These are phyloP conservation scores for Solanum acaule DNA, from an alignment of 257 asterid species.

Conservation along the genomic window DNA sequence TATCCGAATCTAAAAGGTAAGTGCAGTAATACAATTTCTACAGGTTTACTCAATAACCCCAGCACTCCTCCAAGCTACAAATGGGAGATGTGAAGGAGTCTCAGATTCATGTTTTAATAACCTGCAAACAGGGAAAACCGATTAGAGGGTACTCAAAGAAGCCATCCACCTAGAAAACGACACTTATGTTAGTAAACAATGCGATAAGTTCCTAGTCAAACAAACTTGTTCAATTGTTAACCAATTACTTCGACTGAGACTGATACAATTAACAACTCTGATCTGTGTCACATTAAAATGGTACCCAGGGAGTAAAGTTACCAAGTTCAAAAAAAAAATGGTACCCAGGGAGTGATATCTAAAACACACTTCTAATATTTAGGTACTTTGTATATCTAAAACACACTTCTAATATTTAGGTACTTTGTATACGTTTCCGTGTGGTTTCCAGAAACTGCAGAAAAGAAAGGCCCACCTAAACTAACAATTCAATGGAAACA, in stretches of 20 bases:
- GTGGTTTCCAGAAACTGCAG: background rate
- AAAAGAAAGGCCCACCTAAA: background rate
- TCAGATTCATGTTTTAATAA: background rate
- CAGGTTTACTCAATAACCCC: slow-evolving; percentile 3
- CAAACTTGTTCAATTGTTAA: background rate
- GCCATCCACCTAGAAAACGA: background rate
- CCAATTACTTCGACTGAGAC: background rate
- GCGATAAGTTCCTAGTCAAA: background rate
- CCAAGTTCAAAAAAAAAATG: too few species aligned
- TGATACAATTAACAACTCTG: background rate
- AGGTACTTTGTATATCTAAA: too few species aligned
- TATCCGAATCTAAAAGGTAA: background rate
- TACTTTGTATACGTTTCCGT: background rate
- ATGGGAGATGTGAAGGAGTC: slow-evolving; percentile 1
- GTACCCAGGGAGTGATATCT: background rate
- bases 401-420: background rate
- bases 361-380: too few species aligned
- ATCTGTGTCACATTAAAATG: background rate
- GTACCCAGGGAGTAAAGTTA: background rate
- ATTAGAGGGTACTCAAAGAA: background rate
- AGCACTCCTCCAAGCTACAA: slow-evolving; percentile 3
- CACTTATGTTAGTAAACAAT: background rate
- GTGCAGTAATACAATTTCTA: background rate
- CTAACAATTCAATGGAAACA: background rate
- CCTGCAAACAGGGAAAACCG: background rate